Conservation (phyloP, 2,329 filamentous ascomycete species). For the Fusarium cicatricum region DNA sequence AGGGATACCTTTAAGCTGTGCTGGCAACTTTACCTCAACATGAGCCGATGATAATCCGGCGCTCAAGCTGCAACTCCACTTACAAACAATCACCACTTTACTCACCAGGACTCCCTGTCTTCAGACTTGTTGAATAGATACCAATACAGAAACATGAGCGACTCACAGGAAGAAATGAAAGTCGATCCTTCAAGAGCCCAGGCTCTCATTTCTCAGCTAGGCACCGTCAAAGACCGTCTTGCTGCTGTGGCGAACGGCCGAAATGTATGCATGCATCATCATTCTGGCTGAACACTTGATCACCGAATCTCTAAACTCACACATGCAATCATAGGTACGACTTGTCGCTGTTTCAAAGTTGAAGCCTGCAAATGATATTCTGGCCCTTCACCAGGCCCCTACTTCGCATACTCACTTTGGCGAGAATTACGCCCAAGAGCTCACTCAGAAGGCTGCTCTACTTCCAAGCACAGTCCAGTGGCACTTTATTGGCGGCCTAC, state of each 20-base stretch:
- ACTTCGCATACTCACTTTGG: slow-evolving; percentile 81
- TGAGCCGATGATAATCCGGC: slow-evolving; percentile 49
- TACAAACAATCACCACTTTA: slow-evolving; percentile 31
- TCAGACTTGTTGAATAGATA: neutral
- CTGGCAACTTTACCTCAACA: slow-evolving; percentile 26
- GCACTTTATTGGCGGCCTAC: slow-evolving; percentile 97
- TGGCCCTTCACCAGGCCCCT: slow-evolving; percentile 76
- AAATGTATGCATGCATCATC: slow-evolving; percentile 54
- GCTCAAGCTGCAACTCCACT: slow-evolving; percentile 34
- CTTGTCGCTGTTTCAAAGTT: slow-evolving; percentile 96
- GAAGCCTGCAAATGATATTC: slow-evolving; percentile 90
- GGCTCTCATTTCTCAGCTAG: slow-evolving; percentile 68
- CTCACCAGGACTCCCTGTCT: neutral
- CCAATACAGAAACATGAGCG: slow-evolving; percentile 50
- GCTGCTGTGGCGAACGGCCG: slow-evolving; percentile 60
- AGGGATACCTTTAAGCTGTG: slow-evolving; percentile 12
- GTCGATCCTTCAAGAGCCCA: slow-evolving; percentile 68
- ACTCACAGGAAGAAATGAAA: slow-evolving; percentile 62
- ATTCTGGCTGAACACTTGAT: neutral
- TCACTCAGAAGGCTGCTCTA: slow-evolving; percentile 82
- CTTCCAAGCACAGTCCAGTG: slow-evolving; percentile 82
- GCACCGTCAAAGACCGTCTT: slow-evolving; percentile 66
- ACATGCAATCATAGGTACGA: slow-evolving; percentile 64
- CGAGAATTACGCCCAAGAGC: slow-evolving; percentile 95
- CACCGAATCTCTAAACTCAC: slow-evolving; percentile 26